These are phyloP conservation scores for Petunia axillaris DNA, from an alignment of 257 asterid species.

Conservation along the genomic window DNA sequence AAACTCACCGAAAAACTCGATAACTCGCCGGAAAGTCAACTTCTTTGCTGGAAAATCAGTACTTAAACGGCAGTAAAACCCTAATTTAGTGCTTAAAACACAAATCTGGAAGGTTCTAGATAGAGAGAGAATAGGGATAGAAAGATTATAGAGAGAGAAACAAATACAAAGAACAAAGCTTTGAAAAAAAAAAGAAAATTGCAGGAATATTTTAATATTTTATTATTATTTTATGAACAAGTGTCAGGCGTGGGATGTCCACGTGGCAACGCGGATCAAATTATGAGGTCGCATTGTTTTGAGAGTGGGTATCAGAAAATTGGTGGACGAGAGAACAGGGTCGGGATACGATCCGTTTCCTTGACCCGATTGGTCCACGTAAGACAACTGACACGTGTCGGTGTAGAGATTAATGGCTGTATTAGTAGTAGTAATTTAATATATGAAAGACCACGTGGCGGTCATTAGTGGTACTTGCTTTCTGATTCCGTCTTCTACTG, in stretches of 20 bases:
- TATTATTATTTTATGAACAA: slow-evolving; percentile 25
- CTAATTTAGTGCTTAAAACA: slow-evolving; percentile 36
- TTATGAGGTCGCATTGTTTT: slow-evolving; percentile 43
- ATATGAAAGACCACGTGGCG: slow-evolving; percentile 22
- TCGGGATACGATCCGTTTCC: slow-evolving; percentile 75
- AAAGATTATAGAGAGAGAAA: neutral
- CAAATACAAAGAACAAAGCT: slow-evolving; percentile 24
- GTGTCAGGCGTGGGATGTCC: slow-evolving; percentile 46
- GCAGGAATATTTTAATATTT: slow-evolving; percentile 13
- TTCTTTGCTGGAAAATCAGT: slow-evolving; percentile 24
- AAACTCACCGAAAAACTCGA: slow-evolving; percentile 52
- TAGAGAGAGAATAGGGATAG: slow-evolving; percentile 37
- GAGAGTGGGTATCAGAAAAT: slow-evolving; percentile 59
- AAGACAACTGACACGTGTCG: slow-evolving; percentile 46
- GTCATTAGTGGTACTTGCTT: slow-evolving; percentile 20
- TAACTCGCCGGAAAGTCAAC: slow-evolving; percentile 23
- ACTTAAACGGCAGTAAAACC: slow-evolving; percentile 40
- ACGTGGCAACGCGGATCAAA: slow-evolving; percentile 64
- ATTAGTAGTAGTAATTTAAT: too few species aligned
- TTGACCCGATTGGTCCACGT: slow-evolving; percentile 57
- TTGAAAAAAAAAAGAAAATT: slow-evolving; percentile 22
- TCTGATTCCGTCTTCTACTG: neutral
- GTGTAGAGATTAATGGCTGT: neutral
- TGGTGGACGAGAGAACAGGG: slow-evolving; percentile 75
- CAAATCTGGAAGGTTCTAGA: slow-evolving; percentile 64